Base-by-base conservation (phyloP, 1,284 basidiomycete species). In the Lignosus rhinocerotis region DNA sequence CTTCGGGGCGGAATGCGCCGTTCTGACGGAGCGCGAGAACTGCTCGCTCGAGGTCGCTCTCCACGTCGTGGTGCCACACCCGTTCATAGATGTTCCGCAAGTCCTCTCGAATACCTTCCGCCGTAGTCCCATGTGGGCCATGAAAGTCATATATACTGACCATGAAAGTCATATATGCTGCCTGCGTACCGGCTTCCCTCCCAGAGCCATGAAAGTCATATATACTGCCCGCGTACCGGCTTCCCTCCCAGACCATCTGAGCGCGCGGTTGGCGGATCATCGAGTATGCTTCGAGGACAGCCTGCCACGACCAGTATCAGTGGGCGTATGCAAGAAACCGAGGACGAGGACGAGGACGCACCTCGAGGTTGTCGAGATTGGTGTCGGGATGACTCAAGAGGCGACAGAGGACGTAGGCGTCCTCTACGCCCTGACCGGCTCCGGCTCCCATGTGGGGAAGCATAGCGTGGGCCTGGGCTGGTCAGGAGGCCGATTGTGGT, bases 361-460 rank as follows among this genome's bases (percentile, higher is more conserved):
- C 85, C 62, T 77, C 70, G 14, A 87, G 63, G 62, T 81, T 83
- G n/a, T 66, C 62, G 12, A 66, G 56, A 19, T 72, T 76, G 6
- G 80, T 78, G 56, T 73, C 67, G 1, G 80, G 76, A 61, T 82
- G 78, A 2, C 70, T 65, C 2, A 88, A 77, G 9, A 88, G 72
- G 25, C 74, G 70, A 44, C 77, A 77, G 12, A 88, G 72, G 10
- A 82, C 69, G 43, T 79, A 79, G 0, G 80, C 80, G 62, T 87
- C 85, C 65, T 88, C 86, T 45, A 87, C 76, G 0, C 83, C 85
- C 70, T 87, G 85, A 0, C 84, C 83, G 12, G 83, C 83, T 12
- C 85, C 85, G 0, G 83, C 79, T 1, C 85, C 84, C n/a, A 86
- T 73, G 66, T 85, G 83, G 0, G 86, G 84, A 17, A 79, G 68